phyloP scores from a whole-genome alignment of 106 monocot species.

The Platanthera zijinensis region DNA sequence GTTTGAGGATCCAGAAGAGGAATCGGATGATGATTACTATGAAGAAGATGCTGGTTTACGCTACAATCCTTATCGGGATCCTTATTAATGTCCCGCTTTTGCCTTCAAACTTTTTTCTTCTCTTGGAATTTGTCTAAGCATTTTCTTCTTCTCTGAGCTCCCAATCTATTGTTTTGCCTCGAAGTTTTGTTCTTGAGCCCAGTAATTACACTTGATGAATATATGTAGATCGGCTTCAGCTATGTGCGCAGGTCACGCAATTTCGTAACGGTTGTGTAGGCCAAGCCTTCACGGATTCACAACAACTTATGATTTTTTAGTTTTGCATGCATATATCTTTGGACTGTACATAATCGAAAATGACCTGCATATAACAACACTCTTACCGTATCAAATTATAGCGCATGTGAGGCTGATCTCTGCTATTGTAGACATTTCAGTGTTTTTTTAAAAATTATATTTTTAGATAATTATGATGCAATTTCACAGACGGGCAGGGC shows the following conservation, averaged over 20 bases:
- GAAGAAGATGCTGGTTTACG: slow-evolving; percentile 22
- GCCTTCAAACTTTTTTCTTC: not conserved
- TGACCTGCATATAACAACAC: too few species aligned
- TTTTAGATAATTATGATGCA: too few species aligned
- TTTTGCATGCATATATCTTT: too few species aligned
- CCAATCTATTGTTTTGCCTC: not conserved
- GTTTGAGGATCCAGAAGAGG: slow-evolving; percentile 15
- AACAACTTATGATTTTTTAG: too few species aligned
- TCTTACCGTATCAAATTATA: not conserved
- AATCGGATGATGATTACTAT: slow-evolving; percentile 8
- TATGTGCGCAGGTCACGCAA: too few species aligned
- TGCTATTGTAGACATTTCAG: not conserved
- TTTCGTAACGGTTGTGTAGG: too few species aligned
- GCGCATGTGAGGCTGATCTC: not conserved
- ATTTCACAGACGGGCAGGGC: too few species aligned
- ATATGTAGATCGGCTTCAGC: too few species aligned
- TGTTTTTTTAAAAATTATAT: too few species aligned
- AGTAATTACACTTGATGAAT: too few species aligned
- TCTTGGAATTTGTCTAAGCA: not conserved
- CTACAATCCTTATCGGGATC: slow-evolving; percentile 5
- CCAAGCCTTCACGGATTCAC: too few species aligned
- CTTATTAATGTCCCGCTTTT: not conserved
- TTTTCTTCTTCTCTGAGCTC: not conserved
- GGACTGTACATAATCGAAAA: too few species aligned
- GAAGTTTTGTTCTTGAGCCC: not conserved